phyloP scores from a whole-genome alignment of 495 filamentous ascomycete genomes.

The Aspergillus bridgeri region DNA sequence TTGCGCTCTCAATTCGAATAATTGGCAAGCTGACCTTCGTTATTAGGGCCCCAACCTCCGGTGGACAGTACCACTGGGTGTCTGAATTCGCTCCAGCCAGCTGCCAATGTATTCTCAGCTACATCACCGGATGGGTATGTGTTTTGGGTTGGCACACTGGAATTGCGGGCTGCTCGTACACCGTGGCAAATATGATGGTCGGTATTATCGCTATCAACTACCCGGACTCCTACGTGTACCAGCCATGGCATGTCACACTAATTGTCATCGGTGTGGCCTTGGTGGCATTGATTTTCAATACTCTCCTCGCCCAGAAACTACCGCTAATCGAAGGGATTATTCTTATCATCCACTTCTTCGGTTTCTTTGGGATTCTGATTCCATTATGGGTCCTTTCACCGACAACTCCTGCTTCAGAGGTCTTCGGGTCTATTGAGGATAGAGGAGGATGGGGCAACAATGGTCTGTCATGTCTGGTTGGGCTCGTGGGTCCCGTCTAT shows the following conservation, averaged over 20 bases:
- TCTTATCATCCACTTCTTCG: conserved; percentile 38
- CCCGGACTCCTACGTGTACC: conserved; percentile 22
- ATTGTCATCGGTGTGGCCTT: conserved; percentile 40
- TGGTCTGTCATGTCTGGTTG: conserved; percentile 23
- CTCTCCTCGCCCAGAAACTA: conserved; percentile 32
- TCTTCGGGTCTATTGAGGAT: conserved; percentile 45
- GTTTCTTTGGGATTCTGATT: conserved; percentile 36
- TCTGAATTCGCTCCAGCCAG: conserved; percentile 33
- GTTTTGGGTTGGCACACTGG: conserved; percentile 42
- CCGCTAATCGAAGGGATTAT: conserved; percentile 38
- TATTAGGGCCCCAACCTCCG: conserved; percentile 31
- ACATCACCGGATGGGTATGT: conserved; percentile 44
- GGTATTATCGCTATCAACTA: conserved; percentile 34
- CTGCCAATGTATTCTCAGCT: conserved; percentile 36
- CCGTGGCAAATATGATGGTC: conserved; percentile 38
- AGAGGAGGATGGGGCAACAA: conserved; percentile 41
- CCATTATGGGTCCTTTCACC: conserved; percentile 45
- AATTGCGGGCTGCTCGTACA: conserved; percentile 31
- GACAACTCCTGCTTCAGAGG: conserved; percentile 28
- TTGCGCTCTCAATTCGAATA: too few relatives aligned
- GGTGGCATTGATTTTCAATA: conserved; percentile 39
- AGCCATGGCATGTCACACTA: conserved; percentile 40
- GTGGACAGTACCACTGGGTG: conserved; percentile 46
- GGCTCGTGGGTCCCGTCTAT: conserved; percentile 31
- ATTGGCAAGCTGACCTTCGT: background rate